A percentile compares a stretch with the other conserved stretches of the same genome.
Evolutionary conservation across 331 rosid species (phyloP).

Genomic region (Cydonia oblonga): DNA sequence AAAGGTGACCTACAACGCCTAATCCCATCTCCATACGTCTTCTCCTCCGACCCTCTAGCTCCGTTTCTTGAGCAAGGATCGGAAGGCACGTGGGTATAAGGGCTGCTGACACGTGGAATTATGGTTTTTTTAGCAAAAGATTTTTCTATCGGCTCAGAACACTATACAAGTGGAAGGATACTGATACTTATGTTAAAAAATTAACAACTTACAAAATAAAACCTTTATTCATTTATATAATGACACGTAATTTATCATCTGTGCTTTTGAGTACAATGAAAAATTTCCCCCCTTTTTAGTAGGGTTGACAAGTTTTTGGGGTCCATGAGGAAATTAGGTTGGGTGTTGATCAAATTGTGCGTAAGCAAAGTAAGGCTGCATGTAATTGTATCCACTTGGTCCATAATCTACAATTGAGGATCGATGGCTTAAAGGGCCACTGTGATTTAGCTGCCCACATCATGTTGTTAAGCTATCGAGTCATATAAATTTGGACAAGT

Average conservation of each 20-base stretch:
- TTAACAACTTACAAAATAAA: no score
- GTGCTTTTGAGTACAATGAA: no score
- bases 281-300: no score
- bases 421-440: neutral
- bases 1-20: slow-evolving; percentile 79
- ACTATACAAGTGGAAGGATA: no score
- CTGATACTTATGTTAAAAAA: no score
- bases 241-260: no score
- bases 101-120: slow-evolving; percentile 33
- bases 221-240: no score
- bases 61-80: neutral
- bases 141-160: no score
- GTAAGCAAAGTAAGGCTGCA: neutral
- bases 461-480: neutral
- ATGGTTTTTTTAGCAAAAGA: neutral
- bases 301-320: neutral
- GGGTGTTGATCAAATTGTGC: slow-evolving; percentile 48
- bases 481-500: neutral
- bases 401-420: neutral
- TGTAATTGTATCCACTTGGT: neutral
- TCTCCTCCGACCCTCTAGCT: neutral
- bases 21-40: slow-evolving; percentile 31
- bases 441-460: neutral
- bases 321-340: slow-evolving; percentile 36
- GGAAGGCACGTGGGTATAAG: slow-evolving; percentile 11